phyloP scores from a whole-genome alignment of 2,329 filamentous ascomycete genomes.

The Epichloe aotearoae region DNA sequence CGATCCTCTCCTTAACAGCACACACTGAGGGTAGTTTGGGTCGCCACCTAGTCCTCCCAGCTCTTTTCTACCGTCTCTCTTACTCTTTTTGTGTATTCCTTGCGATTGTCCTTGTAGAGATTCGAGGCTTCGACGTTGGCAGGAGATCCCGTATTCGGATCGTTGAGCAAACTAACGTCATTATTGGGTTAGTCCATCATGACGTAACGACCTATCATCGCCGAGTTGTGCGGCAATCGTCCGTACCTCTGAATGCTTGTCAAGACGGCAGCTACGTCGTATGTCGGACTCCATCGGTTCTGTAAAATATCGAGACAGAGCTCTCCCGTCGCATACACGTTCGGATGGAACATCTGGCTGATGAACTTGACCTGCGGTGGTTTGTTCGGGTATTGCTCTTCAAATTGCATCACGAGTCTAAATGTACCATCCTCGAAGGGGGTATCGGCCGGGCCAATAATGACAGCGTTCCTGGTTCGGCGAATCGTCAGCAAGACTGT shows the following conservation, averaged over 20 bases:
- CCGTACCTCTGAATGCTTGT: slow-evolving; percentile 90
- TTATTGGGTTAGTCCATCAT: no score
- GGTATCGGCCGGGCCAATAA: slow-evolving; percentile 92
- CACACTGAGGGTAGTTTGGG: neutral
- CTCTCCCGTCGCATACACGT: slow-evolving; percentile 94
- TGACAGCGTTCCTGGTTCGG: slow-evolving; percentile 77
- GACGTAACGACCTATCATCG: neutral
- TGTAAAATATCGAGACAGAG: slow-evolving; percentile 93
- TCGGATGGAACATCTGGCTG: slow-evolving; percentile 98
- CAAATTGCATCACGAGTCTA: slow-evolving; percentile 95
- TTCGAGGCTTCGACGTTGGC: slow-evolving; percentile 98
- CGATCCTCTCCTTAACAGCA: neutral
- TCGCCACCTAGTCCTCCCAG: slow-evolving; percentile 66
- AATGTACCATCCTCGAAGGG: slow-evolving; percentile 98
- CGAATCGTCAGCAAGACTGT: slow-evolving; percentile 8
- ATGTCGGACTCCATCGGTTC: slow-evolving; percentile 97
- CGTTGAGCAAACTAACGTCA: slow-evolving; percentile 66
- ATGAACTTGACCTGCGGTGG: slow-evolving; percentile 97
- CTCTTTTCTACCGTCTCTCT: slow-evolving; percentile 97
- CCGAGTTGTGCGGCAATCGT: slow-evolving; percentile 3
- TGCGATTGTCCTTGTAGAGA: slow-evolving; percentile 93
- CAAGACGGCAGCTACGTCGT: slow-evolving; percentile 92
- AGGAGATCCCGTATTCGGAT: slow-evolving; percentile 95
- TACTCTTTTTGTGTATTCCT: slow-evolving; percentile 89
- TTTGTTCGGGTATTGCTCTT: slow-evolving; percentile 98